Evolutionary conservation across 306 rosid species (phyloP), one percentile per base, ranked within the genome.

Genomic region (Cucurbita maxima): DNA sequence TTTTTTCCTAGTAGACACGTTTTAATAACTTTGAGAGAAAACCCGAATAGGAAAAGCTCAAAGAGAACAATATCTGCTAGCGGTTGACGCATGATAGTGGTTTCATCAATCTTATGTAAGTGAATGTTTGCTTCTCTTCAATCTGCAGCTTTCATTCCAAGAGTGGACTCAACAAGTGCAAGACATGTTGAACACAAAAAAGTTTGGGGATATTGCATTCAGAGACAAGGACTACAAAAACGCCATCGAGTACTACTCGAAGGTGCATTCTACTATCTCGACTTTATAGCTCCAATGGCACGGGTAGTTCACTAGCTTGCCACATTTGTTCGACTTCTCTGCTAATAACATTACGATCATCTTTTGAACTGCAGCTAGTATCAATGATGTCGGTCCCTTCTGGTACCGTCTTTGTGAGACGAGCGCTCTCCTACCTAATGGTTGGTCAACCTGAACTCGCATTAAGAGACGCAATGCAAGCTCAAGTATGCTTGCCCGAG

Each of bases 101-200:
- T 6, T 45, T 47, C 50, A n/a, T n/a, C n/a, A n/a, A n/a, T n/a
- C n/a, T n/a, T n/a, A n/a, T n/a, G n/a, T n/a, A n/a, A n/a, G 0
- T 68, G 20, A 47, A 25, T 14, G 20, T 14, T 47, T 47, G 22
- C 56, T 68, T 47, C 58, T 15, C 25, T n/a, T 18, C 58, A 18
- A 54, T 38, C 18, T 84, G 84, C 87, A 93, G 97, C 96, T 93
- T 71, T 93, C 98, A 51, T 93, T 93, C 78, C 98, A 93, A 90
- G 98, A 93, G 73, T 93, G 98, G 97, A 93, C 94, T 4, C 97
- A 93, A 51, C 98, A 88, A 87, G 96, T 93, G 82, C 98, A 90
- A 83, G 97, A 93, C 19, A 93, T 90, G 88, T 77, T 93, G 83
- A 90, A 93, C 82, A 88, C 96, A 5, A 93, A 90, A 76, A 93